Base-by-base conservation (phyloP, 305 asterid genomes). In the Fraxinus latifolia region DNA sequence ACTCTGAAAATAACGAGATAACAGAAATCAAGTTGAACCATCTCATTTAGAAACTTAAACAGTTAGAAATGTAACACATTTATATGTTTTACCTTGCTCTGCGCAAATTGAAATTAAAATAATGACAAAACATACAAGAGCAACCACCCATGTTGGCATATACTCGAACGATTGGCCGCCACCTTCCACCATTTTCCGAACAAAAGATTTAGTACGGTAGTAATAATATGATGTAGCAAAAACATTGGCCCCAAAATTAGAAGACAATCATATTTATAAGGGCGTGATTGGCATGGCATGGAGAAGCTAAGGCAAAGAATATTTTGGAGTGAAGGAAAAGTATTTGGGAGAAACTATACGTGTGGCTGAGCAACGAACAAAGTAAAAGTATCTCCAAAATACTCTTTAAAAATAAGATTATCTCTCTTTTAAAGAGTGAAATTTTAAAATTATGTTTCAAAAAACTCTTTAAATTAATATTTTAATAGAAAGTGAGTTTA, bases 101-200 rank as follows among this genome's bases (percentile, higher is more conserved):
- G 89, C 95, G 11, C 83, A n/a, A 44, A 92, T 71, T 0, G 98
- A 95, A 77, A 95, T 87, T 89, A 87, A 84, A 60, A 95, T 96
- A 7, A 95, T 94, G 87, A 89, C 68, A 19, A 90, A 92, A 77
- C 97, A 92, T 77, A 95, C 97, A 2, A 89, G 82, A 4, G 98
- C 93, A 0, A 95, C 84, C 2, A 91, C 94, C 99, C 97, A 95
- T 3, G 99, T 88, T 0, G 99, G 91, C 2, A 97, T 93, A 82
- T 89, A 85, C 87, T 86, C 97, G 2, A 94, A 84, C 4, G 98
- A 82, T 2, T 83, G 83, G 25, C 83, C 42, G 39, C 85, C 90
- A 14, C 71, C 87, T 89, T 19, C 85, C 83, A 9, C 85, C 88
- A 77, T 88, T 84, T 89, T 31, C 1, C 50, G 36, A 9, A 27